Evolutionary conservation across 106 monocot genomes (phyloP), one percentile per base, ranked within the genome.

Genomic region (Posidonia australis): DNA sequence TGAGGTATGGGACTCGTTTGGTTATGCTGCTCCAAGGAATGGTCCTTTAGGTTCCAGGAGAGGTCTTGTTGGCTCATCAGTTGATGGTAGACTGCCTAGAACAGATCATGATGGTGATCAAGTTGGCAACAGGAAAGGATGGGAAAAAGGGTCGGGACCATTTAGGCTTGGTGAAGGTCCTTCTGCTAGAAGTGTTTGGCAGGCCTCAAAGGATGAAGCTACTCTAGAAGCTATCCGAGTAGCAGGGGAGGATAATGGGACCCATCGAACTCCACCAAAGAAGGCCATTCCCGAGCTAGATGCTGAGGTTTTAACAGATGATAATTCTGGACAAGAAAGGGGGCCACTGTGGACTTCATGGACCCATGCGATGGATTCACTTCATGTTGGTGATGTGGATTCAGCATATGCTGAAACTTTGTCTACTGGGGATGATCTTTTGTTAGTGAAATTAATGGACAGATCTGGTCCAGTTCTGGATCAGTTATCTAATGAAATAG

Each of bases 141-240:
- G 96, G 96, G 82, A 96, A 1, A 90, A 90, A 70, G 86, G 84
- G 12, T 71, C 70, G 46, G 94, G 89, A 24, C 92, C 81, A 36
- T 84, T 96, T 68, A 73, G 96, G 60, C 76, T 90, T 52, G 96
- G 96, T 18, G 96, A 96, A 68, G 96, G 96, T 46, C 96, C 96
- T 42, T 96, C 96, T 31, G 96, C 96, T n/a, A 80, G 96, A 79
- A 90, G 90, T 72, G 89, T 90, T 49, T 96, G 96, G 96, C 96
- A 90, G 70, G 96, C 96, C 26, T 86, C 96, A 49, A 96, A 96
- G 68, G 96, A 96, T 72, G 96, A 96, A 68, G 96, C 96, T 12
- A 96, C 96, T 42, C 52, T 96, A 53, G 96, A 96, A 87, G 96
- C 96, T 24, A 96, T 96, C 30, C 55, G 96, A 58, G 96, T 86